Evolutionary conservation across 257 asterid genomes (phyloP), one percentile per base, ranked within the genome.

Genomic region (Ajuga chamaepitys): DNA sequence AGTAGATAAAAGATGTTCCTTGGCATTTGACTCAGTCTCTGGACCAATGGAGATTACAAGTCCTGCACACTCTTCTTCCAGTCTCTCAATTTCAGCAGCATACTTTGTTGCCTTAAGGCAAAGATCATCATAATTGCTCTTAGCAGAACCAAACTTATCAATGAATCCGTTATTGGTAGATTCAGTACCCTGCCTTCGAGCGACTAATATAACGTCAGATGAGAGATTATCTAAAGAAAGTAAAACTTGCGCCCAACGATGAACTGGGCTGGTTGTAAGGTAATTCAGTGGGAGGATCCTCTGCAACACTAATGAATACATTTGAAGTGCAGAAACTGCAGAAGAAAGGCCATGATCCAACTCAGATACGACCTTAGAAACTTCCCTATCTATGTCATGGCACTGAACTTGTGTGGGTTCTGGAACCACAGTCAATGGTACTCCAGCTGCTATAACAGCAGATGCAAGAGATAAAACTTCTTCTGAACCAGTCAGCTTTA

Each of bases 361-460:
- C 73, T 87, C 97, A 64, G 81, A 75, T 30, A 81, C 87, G 72
- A 83, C 72, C 53, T 80, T 88, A 76, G 89, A 80, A 77, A 94
- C 97, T 76, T 94, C 99, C 78, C 81, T 77, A 74, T 94, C 99
- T 25, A 87, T 94, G 44, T 94, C 99, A 25, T 68, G 83, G 81
- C 99, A 94, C 74, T 89, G 97, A 62, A 79, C 81, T 79, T 86
- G 97, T 38, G 99, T 89, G 54, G 99, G 99, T 79, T 94, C 99
- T 64, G 99, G 99, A 73, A 94, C 99, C 75, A 90, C 82, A 22
- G 96, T 88, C 64, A 88, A 70, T 58, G 99, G 97, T 74, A 94
- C 95, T 77, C 99, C 95, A 66, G 97, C 95, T 44, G 55, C 85
- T 64, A 80, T 66, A 74, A 90, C 97, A 32, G 99, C 97, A 56